phyloP scores from a whole-genome alignment of 805 yeast genomes.

The Brettanomyces custersianus region DNA sequence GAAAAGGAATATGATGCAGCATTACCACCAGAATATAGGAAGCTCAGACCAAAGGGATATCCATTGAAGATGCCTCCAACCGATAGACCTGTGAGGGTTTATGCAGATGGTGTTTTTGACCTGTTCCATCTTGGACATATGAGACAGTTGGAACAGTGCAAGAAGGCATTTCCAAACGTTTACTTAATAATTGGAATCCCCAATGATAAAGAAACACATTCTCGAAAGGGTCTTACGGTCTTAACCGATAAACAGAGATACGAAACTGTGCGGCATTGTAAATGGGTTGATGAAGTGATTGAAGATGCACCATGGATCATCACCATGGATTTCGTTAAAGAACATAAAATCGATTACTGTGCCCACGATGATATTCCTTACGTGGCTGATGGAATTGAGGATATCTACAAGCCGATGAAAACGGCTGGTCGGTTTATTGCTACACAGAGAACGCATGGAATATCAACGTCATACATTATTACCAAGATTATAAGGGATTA shows the following conservation, averaged over 20 bases:
- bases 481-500: slow-evolving; percentile 92
- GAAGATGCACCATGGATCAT: slow-evolving; percentile 96
- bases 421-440: slow-evolving; percentile 84
- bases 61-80: slow-evolving; percentile 73
- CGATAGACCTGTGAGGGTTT: slow-evolving; percentile 83
- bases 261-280: slow-evolving; percentile 87
- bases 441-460: slow-evolving; percentile 95
- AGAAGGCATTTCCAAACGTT: slow-evolving; percentile 81
- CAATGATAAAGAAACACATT: slow-evolving; percentile 83
- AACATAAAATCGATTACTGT: slow-evolving; percentile 86
- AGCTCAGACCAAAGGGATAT: slow-evolving; percentile 74
- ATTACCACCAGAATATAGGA: slow-evolving; percentile 62
- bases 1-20: slow-evolving; percentile 57
- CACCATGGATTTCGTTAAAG: slow-evolving; percentile 64
- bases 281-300: slow-evolving; percentile 96
- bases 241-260: slow-evolving; percentile 79
- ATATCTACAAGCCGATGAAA: slow-evolving; percentile 88
- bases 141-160: slow-evolving; percentile 96
- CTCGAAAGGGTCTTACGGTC: slow-evolving; percentile 88
- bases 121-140: slow-evolving; percentile 94
- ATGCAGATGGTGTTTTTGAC: slow-evolving; percentile 98
- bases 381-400: slow-evolving; percentile 81
- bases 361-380: slow-evolving; percentile 98
- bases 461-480: slow-evolving; percentile 91
- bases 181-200: slow-evolving; percentile 87